Evolutionary conservation across 2,329 filamentous ascomycete species (phyloP).

Genomic region (Phialemonium atrogriseum): DNA sequence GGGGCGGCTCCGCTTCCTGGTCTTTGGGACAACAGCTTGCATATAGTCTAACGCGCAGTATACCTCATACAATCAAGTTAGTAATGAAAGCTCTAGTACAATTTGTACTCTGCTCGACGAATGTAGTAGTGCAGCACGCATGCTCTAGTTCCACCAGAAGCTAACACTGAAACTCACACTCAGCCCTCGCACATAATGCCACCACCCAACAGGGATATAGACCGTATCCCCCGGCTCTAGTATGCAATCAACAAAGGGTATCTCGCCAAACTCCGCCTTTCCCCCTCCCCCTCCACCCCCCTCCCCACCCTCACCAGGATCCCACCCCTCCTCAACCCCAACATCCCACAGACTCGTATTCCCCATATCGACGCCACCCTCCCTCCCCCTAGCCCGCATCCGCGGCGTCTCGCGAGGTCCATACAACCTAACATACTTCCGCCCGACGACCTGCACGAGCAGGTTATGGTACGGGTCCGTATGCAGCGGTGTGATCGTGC

Average conservation of each 20-base stretch:
- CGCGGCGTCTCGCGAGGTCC: conserved; percentile 51
- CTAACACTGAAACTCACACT: conserved; percentile 89
- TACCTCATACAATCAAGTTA: no score
- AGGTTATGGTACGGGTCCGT: conserved; percentile 94
- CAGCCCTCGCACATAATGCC: conserved; percentile 89
- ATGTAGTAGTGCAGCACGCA: no score
- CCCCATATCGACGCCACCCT: conserved; percentile 77
- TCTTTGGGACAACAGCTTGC: no score
- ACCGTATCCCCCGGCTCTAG: conserved; percentile 75
- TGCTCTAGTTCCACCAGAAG: conserved; percentile 78
- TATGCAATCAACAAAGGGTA: conserved; percentile 68
- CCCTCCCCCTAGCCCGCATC: conserved; percentile 54
- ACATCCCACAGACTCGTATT: conserved; percentile 82
- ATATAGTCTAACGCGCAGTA: no score
- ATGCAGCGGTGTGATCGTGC: conserved; percentile 86
- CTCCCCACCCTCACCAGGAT: conserved; percentile 21
- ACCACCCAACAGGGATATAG: conserved; percentile 92
- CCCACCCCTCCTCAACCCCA: conserved; percentile 57
- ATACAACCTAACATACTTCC: conserved; percentile 89
- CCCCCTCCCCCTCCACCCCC: conserved; percentile 12
- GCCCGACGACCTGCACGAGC: conserved; percentile 78
- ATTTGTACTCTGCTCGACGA: no score
- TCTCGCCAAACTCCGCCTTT: conserved; percentile 40
- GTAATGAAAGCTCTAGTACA: no score
- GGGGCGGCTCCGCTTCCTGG: no score